A percentile compares a stretch with the other conserved stretches of the same genome.
These are phyloP conservation scores for Sanghuangporus baumii DNA, from an alignment of 1,284 basidiomycete genomes.

Conservation along the genomic window DNA sequence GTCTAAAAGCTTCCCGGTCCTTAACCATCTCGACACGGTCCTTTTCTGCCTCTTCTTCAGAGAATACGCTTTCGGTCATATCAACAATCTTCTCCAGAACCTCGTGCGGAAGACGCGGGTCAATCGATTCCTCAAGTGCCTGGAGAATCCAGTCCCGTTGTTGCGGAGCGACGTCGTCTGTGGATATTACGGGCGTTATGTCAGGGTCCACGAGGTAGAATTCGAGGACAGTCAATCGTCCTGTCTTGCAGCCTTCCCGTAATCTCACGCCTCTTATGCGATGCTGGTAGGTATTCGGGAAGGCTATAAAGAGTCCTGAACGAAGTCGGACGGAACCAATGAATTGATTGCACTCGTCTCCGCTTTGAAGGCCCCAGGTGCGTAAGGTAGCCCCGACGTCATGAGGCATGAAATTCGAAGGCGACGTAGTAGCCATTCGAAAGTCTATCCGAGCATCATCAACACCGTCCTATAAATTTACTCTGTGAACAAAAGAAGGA, in stretches of 20 bases:
- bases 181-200: constrained; percentile 34
- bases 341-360: constrained; percentile 41
- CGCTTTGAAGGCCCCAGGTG: constrained; percentile 43
- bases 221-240: constrained; percentile 33
- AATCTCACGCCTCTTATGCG: constrained; percentile 32
- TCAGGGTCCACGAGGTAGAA: constrained; percentile 46
- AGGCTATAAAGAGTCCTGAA: constrained; percentile 36
- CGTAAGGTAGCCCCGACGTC: constrained; percentile 40
- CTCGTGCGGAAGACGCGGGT: constrained; percentile 36
- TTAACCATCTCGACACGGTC: constrained; percentile 29
- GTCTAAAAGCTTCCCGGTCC: constrained; percentile 33
- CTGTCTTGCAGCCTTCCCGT: constrained; percentile 30
- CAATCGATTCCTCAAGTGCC: constrained; percentile 31
- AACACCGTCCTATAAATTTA: constrained; percentile 30
- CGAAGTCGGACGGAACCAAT: constrained; percentile 35
- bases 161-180: constrained; percentile 39
- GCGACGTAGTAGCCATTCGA: constrained; percentile 44
- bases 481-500: not conserved
- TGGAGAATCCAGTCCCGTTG: constrained; percentile 37
- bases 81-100: constrained; percentile 37
- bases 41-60: constrained; percentile 31
- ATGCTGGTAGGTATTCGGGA: constrained; percentile 52
- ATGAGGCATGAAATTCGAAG: constrained; percentile 34
- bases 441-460: constrained; percentile 33
- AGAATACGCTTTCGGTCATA: constrained; percentile 34